phyloP scores from a whole-genome alignment of 805 yeast species.

The Cyberlindnera amylophila region DNA sequence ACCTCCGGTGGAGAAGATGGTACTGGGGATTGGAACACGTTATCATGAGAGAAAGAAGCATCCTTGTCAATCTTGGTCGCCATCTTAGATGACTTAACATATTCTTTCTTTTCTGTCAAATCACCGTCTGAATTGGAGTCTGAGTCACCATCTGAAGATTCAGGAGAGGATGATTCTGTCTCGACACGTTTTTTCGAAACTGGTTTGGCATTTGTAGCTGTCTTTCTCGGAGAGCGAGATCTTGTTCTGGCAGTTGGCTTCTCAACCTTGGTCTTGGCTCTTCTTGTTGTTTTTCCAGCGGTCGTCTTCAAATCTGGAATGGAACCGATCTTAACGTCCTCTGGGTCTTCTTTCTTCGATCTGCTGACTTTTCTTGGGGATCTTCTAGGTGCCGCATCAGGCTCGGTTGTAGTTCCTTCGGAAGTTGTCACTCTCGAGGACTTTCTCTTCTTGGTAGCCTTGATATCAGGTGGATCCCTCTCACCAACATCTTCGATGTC shows the following conservation, averaged over 20 bases:
- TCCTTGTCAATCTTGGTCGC: constrained; percentile 2
- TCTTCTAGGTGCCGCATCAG: constrained; percentile 5
- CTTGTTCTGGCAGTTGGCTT: constrained; percentile 1
- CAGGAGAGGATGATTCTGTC: no score
- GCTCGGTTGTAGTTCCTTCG: constrained; percentile 2
- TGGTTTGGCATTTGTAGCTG: no score
- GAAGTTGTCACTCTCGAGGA: constrained; percentile 1
- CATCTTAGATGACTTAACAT: background rate
- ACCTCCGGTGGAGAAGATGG: constrained; percentile 24
- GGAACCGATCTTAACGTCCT: constrained; percentile 8
- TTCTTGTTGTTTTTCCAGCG: constrained; percentile 8
- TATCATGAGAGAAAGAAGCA: constrained; percentile 31
- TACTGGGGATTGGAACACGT: constrained; percentile 33
- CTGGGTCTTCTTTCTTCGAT: constrained; percentile 13
- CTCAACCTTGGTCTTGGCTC: background rate
- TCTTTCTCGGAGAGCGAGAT: constrained; percentile 10
- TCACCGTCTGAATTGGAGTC: background rate
- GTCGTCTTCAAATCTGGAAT: constrained; percentile 16
- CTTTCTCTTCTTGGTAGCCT: constrained; percentile 1
- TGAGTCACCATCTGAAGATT: background rate
- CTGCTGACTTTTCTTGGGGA: constrained; percentile 21
- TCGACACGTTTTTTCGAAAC: no score
- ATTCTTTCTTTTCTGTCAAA: background rate
- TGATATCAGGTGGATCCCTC: background rate
- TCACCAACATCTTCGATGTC: constrained; percentile 38